These are phyloP conservation scores for Fusarium nodosum DNA, from an alignment of 2,329 filamentous ascomycete species.

Conservation along the genomic window DNA sequence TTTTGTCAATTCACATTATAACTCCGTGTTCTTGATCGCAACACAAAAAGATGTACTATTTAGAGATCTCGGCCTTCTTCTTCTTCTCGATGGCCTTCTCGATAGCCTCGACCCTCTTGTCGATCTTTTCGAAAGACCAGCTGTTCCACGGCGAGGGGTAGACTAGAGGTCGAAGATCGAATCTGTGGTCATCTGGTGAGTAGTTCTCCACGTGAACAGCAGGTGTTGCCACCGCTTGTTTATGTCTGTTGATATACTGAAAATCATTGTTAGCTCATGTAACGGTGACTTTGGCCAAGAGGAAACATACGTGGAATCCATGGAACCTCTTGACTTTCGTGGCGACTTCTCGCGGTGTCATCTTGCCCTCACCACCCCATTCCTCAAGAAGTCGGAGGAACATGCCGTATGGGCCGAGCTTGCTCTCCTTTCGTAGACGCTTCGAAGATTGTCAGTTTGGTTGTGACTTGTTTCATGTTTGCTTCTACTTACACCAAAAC, in stretches of 20 bases:
- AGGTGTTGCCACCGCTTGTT: slow-evolving; percentile 31
- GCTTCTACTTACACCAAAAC: slow-evolving; percentile 51
- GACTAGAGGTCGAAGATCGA: slow-evolving; percentile 47
- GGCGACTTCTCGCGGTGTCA: slow-evolving; percentile 56
- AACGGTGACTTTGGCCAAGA: neutral
- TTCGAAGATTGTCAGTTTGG: slow-evolving; percentile 4
- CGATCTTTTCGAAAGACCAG: slow-evolving; percentile 58
- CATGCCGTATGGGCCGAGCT: slow-evolving; percentile 58
- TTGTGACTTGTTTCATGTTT: neutral
- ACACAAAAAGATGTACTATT: slow-evolving; percentile 2
- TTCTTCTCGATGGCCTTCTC: slow-evolving; percentile 46
- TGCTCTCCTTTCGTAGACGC: slow-evolving; percentile 58
- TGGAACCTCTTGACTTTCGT: slow-evolving; percentile 53
- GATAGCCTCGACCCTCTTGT: slow-evolving; percentile 54
- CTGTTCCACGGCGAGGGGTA: slow-evolving; percentile 54
- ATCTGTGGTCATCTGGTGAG: slow-evolving; percentile 49
- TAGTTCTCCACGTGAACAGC: slow-evolving; percentile 38
- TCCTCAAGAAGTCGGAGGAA: slow-evolving; percentile 58
- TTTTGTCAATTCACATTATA: neutral
- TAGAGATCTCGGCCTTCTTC: slow-evolving; percentile 15
- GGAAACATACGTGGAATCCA: slow-evolving; percentile 47
- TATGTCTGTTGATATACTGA: slow-evolving; percentile 31
- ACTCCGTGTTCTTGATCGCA: neutral
- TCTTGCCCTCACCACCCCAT: slow-evolving; percentile 53
- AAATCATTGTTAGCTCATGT: neutral